These are phyloP conservation scores for Gardenia jasminoides DNA, from an alignment of 257 asterid genomes.

Conservation along the genomic window DNA sequence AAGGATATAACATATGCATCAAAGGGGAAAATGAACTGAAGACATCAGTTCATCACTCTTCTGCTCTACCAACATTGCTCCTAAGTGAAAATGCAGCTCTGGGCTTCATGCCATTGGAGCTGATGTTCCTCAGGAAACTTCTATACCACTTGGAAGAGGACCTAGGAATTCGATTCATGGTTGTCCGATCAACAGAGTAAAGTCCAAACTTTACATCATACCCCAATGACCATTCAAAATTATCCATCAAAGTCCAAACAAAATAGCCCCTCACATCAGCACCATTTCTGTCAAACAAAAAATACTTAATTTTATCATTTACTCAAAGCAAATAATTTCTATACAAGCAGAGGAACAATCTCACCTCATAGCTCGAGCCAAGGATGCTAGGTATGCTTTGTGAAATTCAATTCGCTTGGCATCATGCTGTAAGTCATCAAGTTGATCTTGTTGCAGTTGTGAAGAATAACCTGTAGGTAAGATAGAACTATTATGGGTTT, in stretches of 20 bases:
- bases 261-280: conserved; percentile 75
- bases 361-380: conserved; percentile 66
- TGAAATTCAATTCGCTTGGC: conserved; percentile 46
- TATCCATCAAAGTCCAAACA: conserved; percentile 79
- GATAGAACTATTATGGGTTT: not conserved
- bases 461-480: conserved; percentile 58
- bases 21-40: too few relatives aligned
- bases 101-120: not conserved
- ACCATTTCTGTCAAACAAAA: conserved; percentile 40
- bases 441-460: conserved; percentile 26
- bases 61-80: not conserved
- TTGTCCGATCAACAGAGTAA: conserved; percentile 37
- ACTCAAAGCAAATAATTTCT: too few relatives aligned
- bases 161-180: conserved; percentile 55
- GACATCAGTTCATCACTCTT: too few relatives aligned
- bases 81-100: not conserved
- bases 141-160: conserved; percentile 62
- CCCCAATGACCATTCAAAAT: conserved; percentile 65
- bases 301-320: not conserved
- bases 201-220: conserved; percentile 52
- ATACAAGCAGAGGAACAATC: not conserved
- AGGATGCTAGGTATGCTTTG: conserved; percentile 54
- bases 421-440: conserved; percentile 36
- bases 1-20: too few relatives aligned
- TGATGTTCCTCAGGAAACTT: conserved; percentile 45